phyloP scores from a whole-genome alignment of 2,329 filamentous ascomycete genomes.

The Eurotiales sp. region DNA sequence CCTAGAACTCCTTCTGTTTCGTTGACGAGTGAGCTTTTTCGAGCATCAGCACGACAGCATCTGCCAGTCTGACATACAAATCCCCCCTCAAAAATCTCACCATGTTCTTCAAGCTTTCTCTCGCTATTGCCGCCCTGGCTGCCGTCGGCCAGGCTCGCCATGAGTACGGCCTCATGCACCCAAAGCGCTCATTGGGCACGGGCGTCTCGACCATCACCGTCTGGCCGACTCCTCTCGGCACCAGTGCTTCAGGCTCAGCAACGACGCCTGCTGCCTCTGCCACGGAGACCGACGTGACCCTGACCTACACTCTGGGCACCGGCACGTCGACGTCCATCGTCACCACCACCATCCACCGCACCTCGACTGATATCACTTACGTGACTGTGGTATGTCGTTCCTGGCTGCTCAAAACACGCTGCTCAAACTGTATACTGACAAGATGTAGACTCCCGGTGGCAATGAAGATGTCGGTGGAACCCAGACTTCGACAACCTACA shows the following conservation, averaged over 20 bases:
- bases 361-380: constrained; percentile 23
- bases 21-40: constrained; percentile 16
- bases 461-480: constrained; percentile 11
- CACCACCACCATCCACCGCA: constrained; percentile 36
- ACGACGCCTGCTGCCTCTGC: constrained; percentile 9
- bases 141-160: constrained; percentile 31
- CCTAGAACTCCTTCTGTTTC: constrained; percentile 15
- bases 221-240: constrained; percentile 20
- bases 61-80: background rate
- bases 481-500: constrained; percentile 26
- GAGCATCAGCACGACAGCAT: too few relatives aligned
- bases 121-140: constrained; percentile 34
- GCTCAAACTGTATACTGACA: too few relatives aligned
- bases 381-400: constrained; percentile 14
- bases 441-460: constrained; percentile 6
- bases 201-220: constrained; percentile 17
- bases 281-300: constrained; percentile 23
- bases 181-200: constrained; percentile 14
- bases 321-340: constrained; percentile 33
- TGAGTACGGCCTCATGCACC: constrained; percentile 22
- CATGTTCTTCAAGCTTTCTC: constrained; percentile 37
- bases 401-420: too few relatives aligned
- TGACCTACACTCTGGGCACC: constrained; percentile 40
- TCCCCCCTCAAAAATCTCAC: constrained; percentile 15
- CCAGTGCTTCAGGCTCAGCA: constrained; percentile 18